Evolutionary conservation across 108 stramenopile species (phyloP), one percentile per base, ranked within the genome.

Genomic region (Tribonema minus): DNA sequence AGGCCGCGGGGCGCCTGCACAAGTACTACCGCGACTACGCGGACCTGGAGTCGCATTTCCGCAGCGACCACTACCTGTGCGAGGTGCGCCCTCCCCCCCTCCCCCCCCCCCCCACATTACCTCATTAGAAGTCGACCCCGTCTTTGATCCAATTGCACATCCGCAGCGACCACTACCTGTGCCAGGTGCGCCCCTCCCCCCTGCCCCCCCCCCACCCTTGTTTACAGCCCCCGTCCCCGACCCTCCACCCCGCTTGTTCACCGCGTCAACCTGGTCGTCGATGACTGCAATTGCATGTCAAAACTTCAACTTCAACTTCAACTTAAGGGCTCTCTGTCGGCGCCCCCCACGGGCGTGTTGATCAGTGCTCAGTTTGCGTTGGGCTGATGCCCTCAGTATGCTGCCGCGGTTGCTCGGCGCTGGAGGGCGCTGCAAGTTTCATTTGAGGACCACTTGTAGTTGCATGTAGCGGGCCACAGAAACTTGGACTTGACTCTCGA

Each of bases 11-110:
- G 32, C 58, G 75, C 29, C 64, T 66, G n/a, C 74, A 75, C 64
- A 75, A 75, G 72, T 82, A 82, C 80, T 80, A 82, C 71, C 31
- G 78, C 36, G 80, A 82, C 80, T 85, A 85, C 82, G 34, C 36
- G 0, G 59, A 82, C 39, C 23, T 86, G 36, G 85, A 86, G 67
- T 9, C 32, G 37, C 85, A 86, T 38, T 86, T 86, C 71, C 72
- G 85, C 3, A 12, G 25, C 3, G 83, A 67, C 9, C 85, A 86
- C 66, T 25, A 34, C 73, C 7, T 86, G 30, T 86, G 85, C 32
- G 85, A 76, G 26, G 65, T 71, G 27, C 29, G 3, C 61, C 6
- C 25, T 15, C 25, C 6, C 31, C 30, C 3, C 15, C 20, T 40
- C 3, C 12, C 32, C 12, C 6, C 3, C 31, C 28, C 37, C 0